phyloP scores from a whole-genome alignment of 1,284 basidiomycete species.

The Ustilago curta region DNA sequence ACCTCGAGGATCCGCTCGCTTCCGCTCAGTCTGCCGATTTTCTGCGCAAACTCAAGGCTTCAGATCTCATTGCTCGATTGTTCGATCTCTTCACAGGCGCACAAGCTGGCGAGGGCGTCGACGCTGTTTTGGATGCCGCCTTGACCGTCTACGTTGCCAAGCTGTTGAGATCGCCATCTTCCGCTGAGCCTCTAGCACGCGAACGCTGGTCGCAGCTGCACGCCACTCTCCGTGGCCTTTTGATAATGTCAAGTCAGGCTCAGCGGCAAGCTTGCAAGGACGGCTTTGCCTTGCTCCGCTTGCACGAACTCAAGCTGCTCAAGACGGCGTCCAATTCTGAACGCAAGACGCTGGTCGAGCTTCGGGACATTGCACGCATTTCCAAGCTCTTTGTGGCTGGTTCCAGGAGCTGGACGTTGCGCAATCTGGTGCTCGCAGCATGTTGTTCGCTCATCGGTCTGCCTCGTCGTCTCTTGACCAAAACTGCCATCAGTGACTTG shows the following conservation, averaged over 20 bases:
- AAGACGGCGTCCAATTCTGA: constrained; percentile 27
- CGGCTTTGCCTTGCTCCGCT: constrained; percentile 33
- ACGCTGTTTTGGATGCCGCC: constrained; percentile 45
- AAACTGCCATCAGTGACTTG: constrained; percentile 18
- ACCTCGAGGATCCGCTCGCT: constrained; percentile 29
- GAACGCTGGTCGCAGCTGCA: constrained; percentile 32
- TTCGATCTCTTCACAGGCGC: constrained; percentile 39
- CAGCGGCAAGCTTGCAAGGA: constrained; percentile 29
- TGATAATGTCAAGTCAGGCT: constrained; percentile 11
- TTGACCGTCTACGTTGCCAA: constrained; percentile 41
- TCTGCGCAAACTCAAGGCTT: constrained; percentile 50
- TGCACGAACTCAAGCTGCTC: constrained; percentile 39
- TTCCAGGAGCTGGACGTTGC: constrained; percentile 31
- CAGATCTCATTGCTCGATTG: constrained; percentile 38
- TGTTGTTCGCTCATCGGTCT: constrained; percentile 37
- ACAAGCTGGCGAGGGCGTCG: constrained; percentile 42
- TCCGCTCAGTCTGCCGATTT: constrained; percentile 45
- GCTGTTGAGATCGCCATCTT: constrained; percentile 22
- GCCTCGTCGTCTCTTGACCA: constrained; percentile 34
- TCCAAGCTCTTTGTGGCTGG: constrained; percentile 38
- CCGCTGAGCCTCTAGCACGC: constrained; percentile 32
- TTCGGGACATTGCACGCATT: constrained; percentile 36
- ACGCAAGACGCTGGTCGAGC: constrained; percentile 33
- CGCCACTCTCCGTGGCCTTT: constrained; percentile 18
- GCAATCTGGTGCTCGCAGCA: constrained; percentile 39